Evolutionary conservation across 306 rosid genomes (phyloP).

Genomic region (Cicer arietinum): DNA sequence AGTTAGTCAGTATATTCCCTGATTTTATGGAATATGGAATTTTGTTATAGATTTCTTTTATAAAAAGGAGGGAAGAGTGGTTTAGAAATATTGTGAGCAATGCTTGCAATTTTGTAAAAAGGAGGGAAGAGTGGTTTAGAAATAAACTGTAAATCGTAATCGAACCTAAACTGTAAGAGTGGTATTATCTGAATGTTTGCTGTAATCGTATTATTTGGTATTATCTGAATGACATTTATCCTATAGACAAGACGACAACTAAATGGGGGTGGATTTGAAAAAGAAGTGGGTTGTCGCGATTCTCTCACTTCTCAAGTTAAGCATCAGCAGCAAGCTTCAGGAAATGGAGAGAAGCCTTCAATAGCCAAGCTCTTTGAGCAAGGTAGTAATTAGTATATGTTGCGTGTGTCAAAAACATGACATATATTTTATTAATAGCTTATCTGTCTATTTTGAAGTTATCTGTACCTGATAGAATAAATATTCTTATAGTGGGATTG

Average conservation of each 20-base stretch:
- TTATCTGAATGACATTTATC: constrained; percentile 38
- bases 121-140: too few relatives aligned
- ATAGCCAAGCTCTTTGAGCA: constrained; percentile 97
- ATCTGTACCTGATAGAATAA: constrained; percentile 46
- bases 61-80: too few relatives aligned
- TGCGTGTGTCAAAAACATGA: constrained; percentile 29
- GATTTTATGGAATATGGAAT: too few relatives aligned
- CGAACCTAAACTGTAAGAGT: too few relatives aligned
- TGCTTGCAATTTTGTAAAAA: too few relatives aligned
- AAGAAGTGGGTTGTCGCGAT: constrained; percentile 60
- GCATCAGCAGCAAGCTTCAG: constrained; percentile 68
- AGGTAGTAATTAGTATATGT: constrained; percentile 58
- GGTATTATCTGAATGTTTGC: background rate
- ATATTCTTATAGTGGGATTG: constrained; percentile 80
- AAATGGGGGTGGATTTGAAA: constrained; percentile 62
- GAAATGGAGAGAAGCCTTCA: constrained; percentile 85
- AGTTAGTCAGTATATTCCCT: too few relatives aligned
- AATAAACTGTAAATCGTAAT: too few relatives aligned
- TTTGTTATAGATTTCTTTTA: too few relatives aligned
- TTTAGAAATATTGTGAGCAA: too few relatives aligned
- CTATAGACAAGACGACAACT: constrained; percentile 71
- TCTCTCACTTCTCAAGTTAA: constrained; percentile 72
- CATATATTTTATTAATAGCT: constrained; percentile 37
- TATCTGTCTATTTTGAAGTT: constrained; percentile 29
- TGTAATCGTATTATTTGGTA: constrained; percentile 17